Base-by-base conservation (phyloP, 306 rosid genomes). In the Castanospermum australe region DNA sequence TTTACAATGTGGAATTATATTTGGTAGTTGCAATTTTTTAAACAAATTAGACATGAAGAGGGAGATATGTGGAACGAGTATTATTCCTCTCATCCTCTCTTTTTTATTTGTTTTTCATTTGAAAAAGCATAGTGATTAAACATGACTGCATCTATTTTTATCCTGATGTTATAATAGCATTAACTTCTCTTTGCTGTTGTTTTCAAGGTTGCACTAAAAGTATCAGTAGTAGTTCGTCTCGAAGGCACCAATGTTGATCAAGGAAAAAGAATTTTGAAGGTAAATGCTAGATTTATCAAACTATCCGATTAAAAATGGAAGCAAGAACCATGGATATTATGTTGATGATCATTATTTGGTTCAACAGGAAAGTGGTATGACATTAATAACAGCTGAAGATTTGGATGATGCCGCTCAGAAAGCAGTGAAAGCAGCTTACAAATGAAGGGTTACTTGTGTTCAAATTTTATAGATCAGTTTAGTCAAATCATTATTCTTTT, bases 171-270 rank as follows among this genome's bases (percentile, higher is more conserved):
- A 6, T 59, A 15, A 44, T 72, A 17, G 74, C 38, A 25, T 2
- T 22, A 21, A 45, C 51, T 12, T 67, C 12, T 42, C 11, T 65
- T 65, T 32, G 50, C 73, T 21, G 77, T 25, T 52, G 63, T 20
- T 76, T 22, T 74, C 51, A 71, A 95, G 99, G 99, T 95, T 78
- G 81, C 86, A 17, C 86, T 95, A 36, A 92, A 95, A 83, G 99
- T 95, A 63, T 98, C 99, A 5, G 99, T 95, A 73, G 11, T 95
- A 17, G 99, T 95, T 76, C 97, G 99, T 68, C 99, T 95, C 32
- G 99, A 95, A 85, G 99, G 99, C 85, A 95, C 99, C 75, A 95
- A 95, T 8, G 98, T 95, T 42, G 99, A 93, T 72, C 89, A 93
- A 81, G 99, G 99, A 73, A 95, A 91, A 87, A 87, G 92, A 86